Base-by-base conservation (phyloP, 345 rosid species). In the Conringia planisiliqua region DNA sequence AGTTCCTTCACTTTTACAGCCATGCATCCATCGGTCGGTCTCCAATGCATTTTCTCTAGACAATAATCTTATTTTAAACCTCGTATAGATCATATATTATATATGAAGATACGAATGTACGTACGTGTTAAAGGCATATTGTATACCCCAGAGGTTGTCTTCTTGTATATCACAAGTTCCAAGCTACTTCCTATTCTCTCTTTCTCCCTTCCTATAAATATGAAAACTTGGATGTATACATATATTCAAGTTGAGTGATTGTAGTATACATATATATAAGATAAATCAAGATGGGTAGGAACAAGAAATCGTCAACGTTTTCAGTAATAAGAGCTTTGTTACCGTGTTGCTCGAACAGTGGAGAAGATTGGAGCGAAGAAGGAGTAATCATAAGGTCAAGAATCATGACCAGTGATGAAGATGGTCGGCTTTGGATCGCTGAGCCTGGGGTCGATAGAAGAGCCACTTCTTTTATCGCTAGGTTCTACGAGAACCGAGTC, bases 401-500 rank as follows among this genome's bases (percentile, higher is more conserved):
- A 77, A 83, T 76, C 42, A 76, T 83, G 70, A 82, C 76, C 0
- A 85, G 96, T 30, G 96, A 89, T 33, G 96, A 88, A 82, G 93
- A 91, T 72, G 82, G 91, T 50, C 69, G 88, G 62, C 81, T 85
- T 22, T 83, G 92, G 87, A 87, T 80, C 1, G 96, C 89, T n/a
- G 96, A 89, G 58, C 96, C 97, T 7, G 91, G 91, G 26, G 85
- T 88, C 14, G 92, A 91, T 64, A 79, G 92, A 43, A 80, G 67
- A 80, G 97, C 97, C 16, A 73, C 89, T n/a, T 88, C 81, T 40
- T 92, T 83, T 80, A 92, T 92, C 26, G 78, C 83, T 66, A 79
- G 81, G 75, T 89, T 92, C 77, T 78, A 87, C 3, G 86, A 83
- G 51, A 80, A 68, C 44, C 88, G 86, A 20, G 86, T 84, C 61